These are phyloP conservation scores for Aspergillus steynii DNA, from an alignment of 495 filamentous ascomycete species.

Conservation along the genomic window DNA sequence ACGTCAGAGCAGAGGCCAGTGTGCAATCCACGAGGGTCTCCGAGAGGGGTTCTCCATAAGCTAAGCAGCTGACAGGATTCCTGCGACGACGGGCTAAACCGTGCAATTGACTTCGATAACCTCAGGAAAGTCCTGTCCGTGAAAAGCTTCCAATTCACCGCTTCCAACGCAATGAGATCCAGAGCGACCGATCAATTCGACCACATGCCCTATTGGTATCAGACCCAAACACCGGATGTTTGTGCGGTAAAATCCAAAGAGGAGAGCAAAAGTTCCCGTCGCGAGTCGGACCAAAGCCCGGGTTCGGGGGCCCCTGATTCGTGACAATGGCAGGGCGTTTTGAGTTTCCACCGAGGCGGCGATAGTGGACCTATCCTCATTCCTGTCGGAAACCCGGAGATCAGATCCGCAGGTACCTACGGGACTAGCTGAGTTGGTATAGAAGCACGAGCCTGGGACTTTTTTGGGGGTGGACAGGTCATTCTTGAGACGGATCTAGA, in stretches of 20 bases:
- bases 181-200: background rate
- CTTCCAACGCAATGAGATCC: too few species aligned
- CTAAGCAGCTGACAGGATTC: too few species aligned
- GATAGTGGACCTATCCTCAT: background rate
- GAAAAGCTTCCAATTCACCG: too few species aligned
- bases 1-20: too few species aligned
- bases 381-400: background rate
- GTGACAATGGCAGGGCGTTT: background rate
- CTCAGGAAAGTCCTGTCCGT: background rate
- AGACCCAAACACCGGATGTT: background rate
- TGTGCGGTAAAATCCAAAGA: background rate
- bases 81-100: too few species aligned
- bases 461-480: background rate
- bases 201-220: background rate
- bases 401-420: background rate
- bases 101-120: background rate
- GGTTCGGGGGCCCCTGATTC: background rate
- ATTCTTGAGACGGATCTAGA: background rate
- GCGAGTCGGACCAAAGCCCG: background rate
- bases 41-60: background rate
- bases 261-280: background rate
- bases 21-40: too few species aligned
- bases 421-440: background rate
- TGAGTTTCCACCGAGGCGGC: too few species aligned
- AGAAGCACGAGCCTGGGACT: background rate